Evolutionary conservation across 768 basidiomycete genomes (phyloP).

Genomic region (Xanthoconium stramineum): DNA sequence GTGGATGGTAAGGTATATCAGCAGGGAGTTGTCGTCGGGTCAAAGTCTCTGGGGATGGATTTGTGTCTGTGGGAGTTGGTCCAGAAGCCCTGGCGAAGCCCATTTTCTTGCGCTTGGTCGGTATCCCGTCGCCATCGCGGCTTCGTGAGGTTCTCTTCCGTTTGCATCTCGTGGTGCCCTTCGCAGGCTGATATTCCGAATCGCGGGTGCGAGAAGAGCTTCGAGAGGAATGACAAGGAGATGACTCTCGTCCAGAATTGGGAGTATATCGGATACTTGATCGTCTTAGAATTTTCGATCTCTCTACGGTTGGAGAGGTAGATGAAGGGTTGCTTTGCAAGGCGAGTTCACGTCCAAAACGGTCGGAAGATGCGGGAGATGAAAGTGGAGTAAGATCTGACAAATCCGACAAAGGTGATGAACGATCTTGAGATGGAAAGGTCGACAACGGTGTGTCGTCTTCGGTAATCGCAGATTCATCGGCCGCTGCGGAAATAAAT

Average conservation of each 20-base stretch:
- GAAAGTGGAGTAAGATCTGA: constrained; percentile 31
- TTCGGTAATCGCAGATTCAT: constrained; percentile 6
- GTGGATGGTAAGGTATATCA: constrained; percentile 41
- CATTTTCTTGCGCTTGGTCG: constrained; percentile 12
- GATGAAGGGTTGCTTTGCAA: constrained; percentile 14
- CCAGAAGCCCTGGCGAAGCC: not conserved
- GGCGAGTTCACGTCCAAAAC: not conserved
- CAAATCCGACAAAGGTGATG: constrained; percentile 26
- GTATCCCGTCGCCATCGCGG: constrained; percentile 9
- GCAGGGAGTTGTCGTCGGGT: constrained; percentile 50
- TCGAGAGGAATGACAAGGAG: not conserved
- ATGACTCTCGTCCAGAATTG: not conserved
- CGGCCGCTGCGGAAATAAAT: constrained; percentile 25
- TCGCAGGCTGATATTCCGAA: constrained; percentile 18
- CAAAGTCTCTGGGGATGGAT: not conserved
- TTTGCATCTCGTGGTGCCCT: constrained; percentile 11
- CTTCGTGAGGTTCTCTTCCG: constrained; percentile 14
- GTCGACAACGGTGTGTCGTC: not conserved
- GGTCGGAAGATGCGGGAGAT: constrained; percentile 18
- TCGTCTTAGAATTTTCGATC: not conserved
- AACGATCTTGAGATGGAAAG: constrained; percentile 10
- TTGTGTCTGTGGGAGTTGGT: not conserved
- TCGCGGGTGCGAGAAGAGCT: constrained; percentile 1
- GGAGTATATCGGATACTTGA: not conserved
- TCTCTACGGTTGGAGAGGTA: constrained; percentile 15